A percentile compares a stretch with the other conserved stretches of the same genome.
phyloP scores from a whole-genome alignment of 805 yeast genomes.

The Candida mattraensis region DNA sequence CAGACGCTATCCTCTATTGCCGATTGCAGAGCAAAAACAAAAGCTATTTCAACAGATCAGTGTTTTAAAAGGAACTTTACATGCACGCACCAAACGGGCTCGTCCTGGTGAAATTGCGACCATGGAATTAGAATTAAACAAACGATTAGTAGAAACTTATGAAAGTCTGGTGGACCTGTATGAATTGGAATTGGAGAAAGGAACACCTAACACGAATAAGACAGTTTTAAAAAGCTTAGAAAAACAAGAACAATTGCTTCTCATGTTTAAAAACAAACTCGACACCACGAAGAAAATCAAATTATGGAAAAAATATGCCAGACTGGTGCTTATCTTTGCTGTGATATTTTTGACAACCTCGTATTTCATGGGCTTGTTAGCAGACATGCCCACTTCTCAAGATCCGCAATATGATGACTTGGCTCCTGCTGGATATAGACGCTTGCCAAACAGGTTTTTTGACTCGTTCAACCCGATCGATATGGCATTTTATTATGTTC shows the following conservation, averaged over 20 bases:
- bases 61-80: constrained; percentile 13
- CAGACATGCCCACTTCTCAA: constrained; percentile 14
- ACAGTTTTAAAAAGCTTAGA: constrained; percentile 9
- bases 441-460: constrained; percentile 17
- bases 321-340: neutral
- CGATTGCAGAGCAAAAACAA: constrained; percentile 9
- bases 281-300: constrained; percentile 11
- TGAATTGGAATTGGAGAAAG: constrained; percentile 5
- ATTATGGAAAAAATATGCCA: constrained; percentile 7
- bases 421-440: constrained; percentile 20
- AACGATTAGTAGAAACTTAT: constrained; percentile 18
- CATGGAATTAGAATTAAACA: constrained; percentile 16
- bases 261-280: constrained; percentile 10
- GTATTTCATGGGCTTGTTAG: constrained; percentile 16
- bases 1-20: constrained; percentile 2
- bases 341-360: constrained; percentile 8
- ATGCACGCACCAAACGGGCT: constrained; percentile 6
- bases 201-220: constrained; percentile 1
- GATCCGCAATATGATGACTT: constrained; percentile 16
- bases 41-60: constrained; percentile 12
- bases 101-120: constrained; percentile 1
- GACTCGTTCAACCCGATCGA: constrained; percentile 18
- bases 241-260: constrained; percentile 13
- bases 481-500: constrained; percentile 8
- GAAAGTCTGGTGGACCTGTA: constrained; percentile 15